Evolutionary conservation across 1,139 yeast species (phyloP), one percentile per base, ranked within the genome.

Genomic region (Sugiyamaella neomexicana): DNA sequence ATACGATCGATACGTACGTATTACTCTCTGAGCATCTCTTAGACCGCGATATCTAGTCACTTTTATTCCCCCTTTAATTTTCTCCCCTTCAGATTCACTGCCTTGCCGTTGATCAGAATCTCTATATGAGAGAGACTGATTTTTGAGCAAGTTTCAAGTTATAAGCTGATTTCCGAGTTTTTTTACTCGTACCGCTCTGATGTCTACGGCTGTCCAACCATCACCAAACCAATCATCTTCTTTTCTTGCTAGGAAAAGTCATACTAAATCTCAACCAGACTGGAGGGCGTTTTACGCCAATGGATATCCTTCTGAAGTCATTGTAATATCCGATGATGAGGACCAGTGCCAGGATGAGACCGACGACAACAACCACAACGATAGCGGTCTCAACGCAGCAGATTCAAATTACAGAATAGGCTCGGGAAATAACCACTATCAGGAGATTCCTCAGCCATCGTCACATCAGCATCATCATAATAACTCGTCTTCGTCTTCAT

Each of bases 241-340:
- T 13, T 38, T 39, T 7, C 39, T 20, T 9, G 39, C 31, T 10
- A 25, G 44, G n/a, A 23, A 36, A 8, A 39, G 38, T 12, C 48
- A 34, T 15, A 29, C 15, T n/a, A 49, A 48, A 23, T 12, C 23
- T 34, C 56, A 53, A 42, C 60, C 58, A 17, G 59, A 68, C 58
- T 68, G 72, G 72, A 58, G 59, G 41, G 67, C 65, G 51, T 68
- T 67, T 56, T 68, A 68, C 56, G 59, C 62, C 38, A 68, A 68
- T 55, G 72, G 71, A 13, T 60, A 60, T 44, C 72, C 72, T n/a
- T 58, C 60, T 32, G 72, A 70, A 53, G 65, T 70, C 43, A 70
- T 70, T 58, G 70, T 69, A 37, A 68, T 70, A 16, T 69, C 68
- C 37, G 69, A 67, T 48, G 67, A 63, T 47, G 65, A 61, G 13